A percentile compares a stretch with the other conserved stretches of the same genome.
These are phyloP conservation scores for Choanephora cucurbitarum DNA, from an alignment of 371 early-diverging fungal genomes.

Conservation along the genomic window DNA sequence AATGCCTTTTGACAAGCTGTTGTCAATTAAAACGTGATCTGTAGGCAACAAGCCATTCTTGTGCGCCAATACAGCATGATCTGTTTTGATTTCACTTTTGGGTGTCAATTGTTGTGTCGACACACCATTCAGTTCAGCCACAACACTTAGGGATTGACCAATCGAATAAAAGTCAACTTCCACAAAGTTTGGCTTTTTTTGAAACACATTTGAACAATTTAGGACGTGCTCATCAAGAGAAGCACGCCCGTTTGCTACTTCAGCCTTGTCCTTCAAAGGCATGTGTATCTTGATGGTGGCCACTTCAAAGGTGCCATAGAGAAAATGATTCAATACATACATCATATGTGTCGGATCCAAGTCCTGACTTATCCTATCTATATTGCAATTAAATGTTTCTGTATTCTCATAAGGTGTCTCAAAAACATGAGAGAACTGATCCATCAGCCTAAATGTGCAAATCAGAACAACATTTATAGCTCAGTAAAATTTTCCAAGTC, in stretches of 20 bases:
- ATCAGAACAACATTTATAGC: neutral
- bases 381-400: conserved; percentile 43
- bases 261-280: conserved; percentile 43
- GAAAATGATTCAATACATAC: conserved; percentile 63
- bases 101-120: neutral
- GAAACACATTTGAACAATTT: conserved; percentile 39
- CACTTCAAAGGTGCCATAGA: conserved; percentile 40
- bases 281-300: conserved; percentile 26
- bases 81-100: neutral
- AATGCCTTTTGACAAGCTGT: neutral
- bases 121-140: conserved; percentile 62
- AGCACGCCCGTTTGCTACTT: conserved; percentile 34
- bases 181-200: conserved; percentile 63
- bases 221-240: conserved; percentile 35
- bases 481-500: neutral
- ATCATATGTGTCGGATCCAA: conserved; percentile 27
- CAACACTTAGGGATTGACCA: conserved; percentile 46
- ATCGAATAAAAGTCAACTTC: conserved; percentile 75
- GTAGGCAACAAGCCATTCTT: no score
- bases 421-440: conserved; percentile 51
- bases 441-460: conserved; percentile 43
- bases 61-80: no score
- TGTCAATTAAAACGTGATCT: conserved; percentile 13
- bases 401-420: conserved; percentile 58
- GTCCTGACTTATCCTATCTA: conserved; percentile 52